Percentiles rank a stretch among this genome's conserved stretches.
Evolutionary conservation across 2,329 filamentous ascomycete genomes (phyloP).

Genomic region (Capronia epimyces): DNA sequence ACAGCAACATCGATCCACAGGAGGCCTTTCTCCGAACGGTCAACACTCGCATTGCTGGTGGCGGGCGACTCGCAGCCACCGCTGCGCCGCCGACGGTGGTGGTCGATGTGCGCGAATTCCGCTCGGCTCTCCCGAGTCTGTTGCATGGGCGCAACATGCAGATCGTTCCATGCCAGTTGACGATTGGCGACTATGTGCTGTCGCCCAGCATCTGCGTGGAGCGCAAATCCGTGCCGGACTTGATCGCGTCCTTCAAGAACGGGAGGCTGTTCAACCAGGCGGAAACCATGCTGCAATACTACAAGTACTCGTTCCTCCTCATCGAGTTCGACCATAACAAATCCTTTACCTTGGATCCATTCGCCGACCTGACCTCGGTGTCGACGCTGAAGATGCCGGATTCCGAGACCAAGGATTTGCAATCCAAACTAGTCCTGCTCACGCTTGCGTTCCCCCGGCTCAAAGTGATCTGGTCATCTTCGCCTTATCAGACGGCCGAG

Average conservation of each 20-base stretch:
- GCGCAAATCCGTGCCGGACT: slow-evolving; percentile 84
- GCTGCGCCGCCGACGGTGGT: slow-evolving; percentile 84
- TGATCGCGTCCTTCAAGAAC: slow-evolving; percentile 87
- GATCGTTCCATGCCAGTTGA: slow-evolving; percentile 90
- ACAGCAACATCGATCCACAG: slow-evolving; percentile 72
- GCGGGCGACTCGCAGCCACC: slow-evolving; percentile 76
- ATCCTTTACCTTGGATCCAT: slow-evolving; percentile 84
- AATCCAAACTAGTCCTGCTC: slow-evolving; percentile 85
- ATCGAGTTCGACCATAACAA: slow-evolving; percentile 98
- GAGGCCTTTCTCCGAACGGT: slow-evolving; percentile 90
- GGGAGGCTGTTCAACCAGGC: slow-evolving; percentile 87
- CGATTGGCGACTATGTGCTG: slow-evolving; percentile 92
- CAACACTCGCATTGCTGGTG: slow-evolving; percentile 93
- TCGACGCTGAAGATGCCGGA: slow-evolving; percentile 58
- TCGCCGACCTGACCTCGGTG: slow-evolving; percentile 57
- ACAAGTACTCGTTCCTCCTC: slow-evolving; percentile 80
- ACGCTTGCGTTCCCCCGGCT: slow-evolving; percentile 87
- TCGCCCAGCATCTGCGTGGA: slow-evolving; percentile 89
- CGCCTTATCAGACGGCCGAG: slow-evolving; percentile 92
- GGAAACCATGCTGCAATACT: slow-evolving; percentile 91
- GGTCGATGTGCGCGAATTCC: slow-evolving; percentile 93
- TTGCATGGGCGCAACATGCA: slow-evolving; percentile 83
- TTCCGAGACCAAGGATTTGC: slow-evolving; percentile 65
- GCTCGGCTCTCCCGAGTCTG: slow-evolving; percentile 83
- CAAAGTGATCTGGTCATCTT: slow-evolving; percentile 88